These are phyloP conservation scores for Filobasidium wieringae DNA, from an alignment of 768 basidiomycete genomes.

Conservation along the genomic window DNA sequence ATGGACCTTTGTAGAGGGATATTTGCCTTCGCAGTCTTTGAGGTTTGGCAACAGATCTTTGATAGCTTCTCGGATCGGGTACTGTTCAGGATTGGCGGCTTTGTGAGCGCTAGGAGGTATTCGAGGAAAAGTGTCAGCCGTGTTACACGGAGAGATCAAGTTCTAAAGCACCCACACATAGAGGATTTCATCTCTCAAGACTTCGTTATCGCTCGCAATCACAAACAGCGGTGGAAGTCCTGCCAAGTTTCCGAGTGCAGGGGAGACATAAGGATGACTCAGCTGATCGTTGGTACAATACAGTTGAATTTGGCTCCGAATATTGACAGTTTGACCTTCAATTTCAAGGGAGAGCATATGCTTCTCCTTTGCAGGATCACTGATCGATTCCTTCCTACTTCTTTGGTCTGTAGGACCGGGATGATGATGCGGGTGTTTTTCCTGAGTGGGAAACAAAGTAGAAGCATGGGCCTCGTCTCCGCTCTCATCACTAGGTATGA, in stretches of 20 bases:
- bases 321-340: slow-evolving; percentile 37
- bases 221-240: slow-evolving; percentile 78
- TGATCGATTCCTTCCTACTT: slow-evolving; percentile 19
- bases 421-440: slow-evolving; percentile 21
- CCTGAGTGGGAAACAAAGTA: slow-evolving; percentile 22
- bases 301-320: slow-evolving; percentile 63
- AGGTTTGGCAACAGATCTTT: slow-evolving; percentile 39
- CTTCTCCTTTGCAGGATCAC: slow-evolving; percentile 25
- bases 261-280: slow-evolving; percentile 49
- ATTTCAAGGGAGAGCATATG: slow-evolving; percentile 24
- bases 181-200: slow-evolving; percentile 80
- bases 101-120: slow-evolving; percentile 54
- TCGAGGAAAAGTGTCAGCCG: slow-evolving; percentile 1
- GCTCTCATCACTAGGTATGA: background rate
- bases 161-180: slow-evolving; percentile 49
- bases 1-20: slow-evolving; percentile 63
- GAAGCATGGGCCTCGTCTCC: slow-evolving; percentile 2
- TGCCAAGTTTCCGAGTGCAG: slow-evolving; percentile 67
- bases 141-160: background rate
- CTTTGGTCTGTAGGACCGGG: slow-evolving; percentile 17
- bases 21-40: slow-evolving; percentile 35
- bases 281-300: slow-evolving; percentile 69
- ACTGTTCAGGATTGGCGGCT: slow-evolving; percentile 70
- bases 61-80: slow-evolving; percentile 51
- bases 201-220: slow-evolving; percentile 79